A percentile compares a stretch with the other conserved stretches of the same genome.
Conservation (phyloP, 345 rosid species). For the Eutrema japonicum region DNA sequence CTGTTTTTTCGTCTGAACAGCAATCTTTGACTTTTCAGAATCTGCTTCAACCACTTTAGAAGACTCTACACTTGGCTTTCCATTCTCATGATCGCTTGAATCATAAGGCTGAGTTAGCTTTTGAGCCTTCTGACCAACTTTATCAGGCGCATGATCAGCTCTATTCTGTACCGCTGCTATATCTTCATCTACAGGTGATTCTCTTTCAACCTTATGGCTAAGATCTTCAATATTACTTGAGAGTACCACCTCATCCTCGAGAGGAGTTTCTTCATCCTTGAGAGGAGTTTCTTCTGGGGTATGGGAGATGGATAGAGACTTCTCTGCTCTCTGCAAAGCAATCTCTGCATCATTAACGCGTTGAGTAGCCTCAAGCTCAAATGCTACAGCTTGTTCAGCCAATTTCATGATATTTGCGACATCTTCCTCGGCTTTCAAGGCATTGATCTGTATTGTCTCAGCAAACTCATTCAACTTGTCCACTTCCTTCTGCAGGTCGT, state of each 20-base stretch:
- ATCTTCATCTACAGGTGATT: constrained; percentile 50
- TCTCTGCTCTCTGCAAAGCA: constrained; percentile 74
- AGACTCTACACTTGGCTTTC: constrained; percentile 54
- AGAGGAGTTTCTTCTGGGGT: constrained; percentile 51
- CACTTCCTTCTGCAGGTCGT: constrained; percentile 74
- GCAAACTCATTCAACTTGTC: constrained; percentile 73
- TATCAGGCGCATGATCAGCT: constrained; percentile 54
- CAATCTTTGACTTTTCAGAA: constrained; percentile 64
- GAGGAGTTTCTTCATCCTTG: no score
- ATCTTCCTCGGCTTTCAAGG: constrained; percentile 85
- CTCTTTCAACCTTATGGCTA: constrained; percentile 51
- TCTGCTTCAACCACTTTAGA: constrained; percentile 71
- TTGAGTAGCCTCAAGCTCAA: constrained; percentile 79
- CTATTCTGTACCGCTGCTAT: constrained; percentile 46
- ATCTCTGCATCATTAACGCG: constrained; percentile 78
- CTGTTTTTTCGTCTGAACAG: constrained; percentile 63
- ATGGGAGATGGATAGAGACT: constrained; percentile 53
- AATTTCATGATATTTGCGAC: constrained; percentile 85
- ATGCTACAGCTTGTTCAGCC: constrained; percentile 95
- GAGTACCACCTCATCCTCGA: constrained; percentile 48
- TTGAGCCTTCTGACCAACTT: constrained; percentile 50
- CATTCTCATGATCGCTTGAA: constrained; percentile 62
- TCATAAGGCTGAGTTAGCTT: constrained; percentile 55
- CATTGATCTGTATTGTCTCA: constrained; percentile 64
- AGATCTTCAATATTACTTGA: constrained; percentile 42